A percentile compares a stretch with the other conserved stretches of the same genome.
These are phyloP conservation scores for Candida boidinii DNA, from an alignment of 805 yeast genomes.

Conservation along the genomic window DNA sequence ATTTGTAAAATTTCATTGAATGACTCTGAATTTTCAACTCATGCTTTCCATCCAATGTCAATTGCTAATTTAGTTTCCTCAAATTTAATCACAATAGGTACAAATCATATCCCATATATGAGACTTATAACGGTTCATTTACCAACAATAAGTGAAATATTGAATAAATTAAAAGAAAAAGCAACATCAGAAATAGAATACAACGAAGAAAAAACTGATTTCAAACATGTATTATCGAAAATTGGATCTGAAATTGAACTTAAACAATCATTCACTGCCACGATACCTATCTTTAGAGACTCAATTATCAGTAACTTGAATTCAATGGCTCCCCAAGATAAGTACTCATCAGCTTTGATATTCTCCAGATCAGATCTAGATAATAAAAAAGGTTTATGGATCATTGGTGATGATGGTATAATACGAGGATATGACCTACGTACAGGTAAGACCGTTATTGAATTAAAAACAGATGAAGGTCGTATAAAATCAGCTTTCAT, in stretches of 20 bases:
- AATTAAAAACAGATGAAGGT: constrained; percentile 30
- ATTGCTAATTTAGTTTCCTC: constrained; percentile 20
- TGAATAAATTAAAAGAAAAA: constrained; percentile 2
- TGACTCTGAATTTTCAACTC: constrained; percentile 63
- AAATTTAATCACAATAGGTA: constrained; percentile 48
- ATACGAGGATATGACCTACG: constrained; percentile 51
- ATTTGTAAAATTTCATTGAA: constrained; percentile 48
- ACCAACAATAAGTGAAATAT: constrained; percentile 22
- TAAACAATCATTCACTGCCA: constrained; percentile 15
- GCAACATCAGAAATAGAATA: constrained; percentile 8
- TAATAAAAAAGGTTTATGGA: constrained; percentile 46
- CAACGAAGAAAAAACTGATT: neutral
- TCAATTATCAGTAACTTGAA: constrained; percentile 33
- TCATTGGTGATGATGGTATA: constrained; percentile 60
- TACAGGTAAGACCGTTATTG: constrained; percentile 26
- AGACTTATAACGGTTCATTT: constrained; percentile 47
- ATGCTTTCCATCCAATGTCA: constrained; percentile 52
- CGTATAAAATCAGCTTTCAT: constrained; percentile 37
- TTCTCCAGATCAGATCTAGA: constrained; percentile 11
- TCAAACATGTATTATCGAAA: constrained; percentile 2
- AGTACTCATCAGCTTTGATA: constrained; percentile 45
- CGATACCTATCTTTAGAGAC: constrained; percentile 22
- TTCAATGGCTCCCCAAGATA: constrained; percentile 60
- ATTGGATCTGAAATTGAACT: constrained; percentile 1
- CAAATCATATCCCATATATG: constrained; percentile 76